These are phyloP conservation scores for Cercospora zeae-maydis DNA, from an alignment of 2,329 filamentous ascomycete species.

Conservation along the genomic window DNA sequence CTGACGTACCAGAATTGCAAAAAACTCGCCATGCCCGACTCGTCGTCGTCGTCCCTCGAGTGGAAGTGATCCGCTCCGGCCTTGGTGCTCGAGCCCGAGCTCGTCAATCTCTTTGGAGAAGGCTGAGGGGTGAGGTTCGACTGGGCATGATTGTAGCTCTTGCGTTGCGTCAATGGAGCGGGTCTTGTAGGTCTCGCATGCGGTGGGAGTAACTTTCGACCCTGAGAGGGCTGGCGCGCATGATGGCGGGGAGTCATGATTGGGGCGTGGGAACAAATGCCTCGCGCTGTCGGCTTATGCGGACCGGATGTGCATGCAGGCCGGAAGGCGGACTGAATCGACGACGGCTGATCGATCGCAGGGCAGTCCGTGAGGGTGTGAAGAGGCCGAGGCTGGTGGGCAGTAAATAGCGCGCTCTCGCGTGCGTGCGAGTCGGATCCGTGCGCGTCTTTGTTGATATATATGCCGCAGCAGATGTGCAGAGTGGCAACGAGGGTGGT, in stretches of 20 bases:
- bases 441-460: not conserved
- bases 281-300: not conserved
- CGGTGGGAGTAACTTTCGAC: slow-evolving; percentile 27
- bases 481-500: not conserved
- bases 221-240: slow-evolving; percentile 28
- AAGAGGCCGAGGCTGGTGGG: too few relatives aligned
- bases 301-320: not conserved
- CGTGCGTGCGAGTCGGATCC: not conserved
- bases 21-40: slow-evolving; percentile 52
- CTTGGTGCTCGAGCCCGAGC: slow-evolving; percentile 24
- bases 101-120: slow-evolving; percentile 15
- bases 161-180: slow-evolving; percentile 24
- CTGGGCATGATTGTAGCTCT: slow-evolving; percentile 22
- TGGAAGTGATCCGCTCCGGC: slow-evolving; percentile 14
- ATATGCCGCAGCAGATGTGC: not conserved
- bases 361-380: not conserved
- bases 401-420: not conserved
- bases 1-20: slow-evolving; percentile 51
- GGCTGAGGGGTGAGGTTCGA: slow-evolving; percentile 15
- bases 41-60: slow-evolving; percentile 34
- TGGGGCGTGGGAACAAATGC: slow-evolving; percentile 5
- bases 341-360: not conserved
- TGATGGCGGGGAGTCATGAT: slow-evolving; percentile 31
- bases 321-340: not conserved
- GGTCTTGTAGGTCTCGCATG: slow-evolving; percentile 29